A percentile compares a stretch with the other conserved stretches of the same genome.
These are phyloP conservation scores for Saccharomyces hybrid DNA, from an alignment of 1,139 yeast species.

Conservation along the genomic window DNA sequence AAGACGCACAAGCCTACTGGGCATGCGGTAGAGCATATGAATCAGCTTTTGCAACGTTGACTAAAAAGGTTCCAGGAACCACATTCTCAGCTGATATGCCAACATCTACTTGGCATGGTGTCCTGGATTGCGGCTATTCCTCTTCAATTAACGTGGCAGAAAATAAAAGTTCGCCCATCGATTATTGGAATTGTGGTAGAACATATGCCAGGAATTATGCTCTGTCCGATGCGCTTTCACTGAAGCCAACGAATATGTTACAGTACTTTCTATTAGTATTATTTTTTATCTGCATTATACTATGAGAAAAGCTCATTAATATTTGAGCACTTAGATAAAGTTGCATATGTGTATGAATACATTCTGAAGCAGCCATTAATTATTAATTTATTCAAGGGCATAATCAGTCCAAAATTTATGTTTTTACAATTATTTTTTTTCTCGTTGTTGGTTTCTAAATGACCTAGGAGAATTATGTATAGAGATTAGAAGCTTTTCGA, in stretches of 20 bases:
- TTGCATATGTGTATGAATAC: neutral
- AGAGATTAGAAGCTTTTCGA: too few species aligned
- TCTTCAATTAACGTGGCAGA: neutral
- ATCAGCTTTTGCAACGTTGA: neutral
- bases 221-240: neutral
- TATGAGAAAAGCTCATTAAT: neutral
- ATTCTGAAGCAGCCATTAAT: neutral
- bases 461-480: too few species aligned
- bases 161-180: neutral
- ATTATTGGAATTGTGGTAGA: neutral
- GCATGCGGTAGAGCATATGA: neutral
- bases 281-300: neutral
- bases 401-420: too few species aligned
- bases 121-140: neutral
- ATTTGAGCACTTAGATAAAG: neutral
- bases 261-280: neutral
- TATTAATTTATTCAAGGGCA: too few species aligned
- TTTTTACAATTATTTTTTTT: too few species aligned
- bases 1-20: neutral
- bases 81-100: neutral
- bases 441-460: too few species aligned
- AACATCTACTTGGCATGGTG: neutral
- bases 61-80: neutral
- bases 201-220: neutral
- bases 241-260: neutral